These are phyloP conservation scores for Magnolia kwangsiensis DNA, from an alignment of 164 flowering plant genomes.

Conservation along the genomic window DNA sequence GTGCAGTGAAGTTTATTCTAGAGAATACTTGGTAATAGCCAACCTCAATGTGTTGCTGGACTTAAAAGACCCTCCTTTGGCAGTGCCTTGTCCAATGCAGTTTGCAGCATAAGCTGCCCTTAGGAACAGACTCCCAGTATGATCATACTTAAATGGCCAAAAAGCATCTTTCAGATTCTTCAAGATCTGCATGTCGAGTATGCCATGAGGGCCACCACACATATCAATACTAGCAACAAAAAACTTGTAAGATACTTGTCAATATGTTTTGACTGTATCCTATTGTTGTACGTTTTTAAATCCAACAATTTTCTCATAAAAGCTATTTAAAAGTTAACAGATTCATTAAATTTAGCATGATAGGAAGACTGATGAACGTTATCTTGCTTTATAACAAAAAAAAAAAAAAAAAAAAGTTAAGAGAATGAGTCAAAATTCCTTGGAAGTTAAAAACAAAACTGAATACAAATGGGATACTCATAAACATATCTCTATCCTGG, in stretches of 20 bases:
- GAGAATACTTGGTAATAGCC: not conserved
- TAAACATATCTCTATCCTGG: too few relatives aligned
- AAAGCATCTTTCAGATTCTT: constrained; percentile 63
- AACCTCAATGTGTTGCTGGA: constrained; percentile 12
- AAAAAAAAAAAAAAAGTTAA: too few relatives aligned
- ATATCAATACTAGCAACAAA: not conserved
- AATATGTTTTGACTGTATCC: not conserved
- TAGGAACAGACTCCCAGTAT: constrained; percentile 52
- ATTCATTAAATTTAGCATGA: not conserved
- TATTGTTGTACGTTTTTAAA: not conserved
- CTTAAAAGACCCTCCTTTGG: constrained; percentile 34
- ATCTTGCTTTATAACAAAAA: too few relatives aligned
- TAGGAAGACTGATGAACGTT: too few relatives aligned
- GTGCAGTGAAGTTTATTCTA: not conserved
- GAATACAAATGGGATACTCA: too few relatives aligned
- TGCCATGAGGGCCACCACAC: not conserved
- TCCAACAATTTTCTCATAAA: not conserved
- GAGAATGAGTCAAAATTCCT: too few relatives aligned
- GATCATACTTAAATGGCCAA: constrained; percentile 80
- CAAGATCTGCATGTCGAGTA: constrained; percentile 45
- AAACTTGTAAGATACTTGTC: not conserved
- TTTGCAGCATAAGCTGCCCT: constrained; percentile 76
- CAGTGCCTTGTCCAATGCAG: constrained; percentile 33
- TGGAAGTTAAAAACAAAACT: too few relatives aligned
- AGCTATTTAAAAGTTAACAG: not conserved